A percentile compares a stretch with the other conserved stretches of the same genome.
phyloP scores from a whole-genome alignment of 2,329 filamentous ascomycete genomes.

The Penicillium sp. region DNA sequence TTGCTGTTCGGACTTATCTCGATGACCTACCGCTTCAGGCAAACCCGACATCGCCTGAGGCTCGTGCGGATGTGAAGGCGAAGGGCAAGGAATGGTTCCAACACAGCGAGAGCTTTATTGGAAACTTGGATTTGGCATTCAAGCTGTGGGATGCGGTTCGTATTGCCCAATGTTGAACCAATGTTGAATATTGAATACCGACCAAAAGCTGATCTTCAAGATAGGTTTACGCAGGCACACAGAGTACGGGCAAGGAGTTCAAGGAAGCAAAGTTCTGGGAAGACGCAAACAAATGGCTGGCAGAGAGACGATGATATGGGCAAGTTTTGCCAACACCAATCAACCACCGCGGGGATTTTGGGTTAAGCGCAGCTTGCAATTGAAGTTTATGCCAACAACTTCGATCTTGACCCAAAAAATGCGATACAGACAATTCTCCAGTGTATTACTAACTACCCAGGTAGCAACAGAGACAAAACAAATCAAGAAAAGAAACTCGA shows the following conservation, averaged over 20 bases:
- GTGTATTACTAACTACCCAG: slow-evolving; percentile 26
- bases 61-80: slow-evolving; percentile 51
- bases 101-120: slow-evolving; percentile 57
- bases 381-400: slow-evolving; percentile 6
- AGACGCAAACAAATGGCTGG: slow-evolving; percentile 61
- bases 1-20: slow-evolving; percentile 50
- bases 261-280: slow-evolving; percentile 56
- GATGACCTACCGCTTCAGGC: slow-evolving; percentile 55
- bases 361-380: slow-evolving; percentile 10
- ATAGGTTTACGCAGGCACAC: slow-evolving; percentile 59
- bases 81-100: slow-evolving; percentile 61
- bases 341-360: slow-evolving; percentile 8
- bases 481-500: slow-evolving; percentile 2
- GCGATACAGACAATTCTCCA: slow-evolving; percentile 13
- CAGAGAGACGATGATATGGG: slow-evolving; percentile 35
- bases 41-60: slow-evolving; percentile 52
- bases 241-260: slow-evolving; percentile 52
- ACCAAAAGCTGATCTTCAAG: slow-evolving; percentile 12
- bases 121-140: slow-evolving; percentile 60
- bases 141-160: slow-evolving; percentile 64
- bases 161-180: too few species aligned
- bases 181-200: neutral
- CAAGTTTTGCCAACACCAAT: neutral
- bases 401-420: neutral
- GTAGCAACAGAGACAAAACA: slow-evolving; percentile 10